Evolutionary conservation across 2,329 filamentous ascomycete genomes (phyloP), one percentile per base, ranked within the genome.

Genomic region (Pseudopyricularia javanii): DNA sequence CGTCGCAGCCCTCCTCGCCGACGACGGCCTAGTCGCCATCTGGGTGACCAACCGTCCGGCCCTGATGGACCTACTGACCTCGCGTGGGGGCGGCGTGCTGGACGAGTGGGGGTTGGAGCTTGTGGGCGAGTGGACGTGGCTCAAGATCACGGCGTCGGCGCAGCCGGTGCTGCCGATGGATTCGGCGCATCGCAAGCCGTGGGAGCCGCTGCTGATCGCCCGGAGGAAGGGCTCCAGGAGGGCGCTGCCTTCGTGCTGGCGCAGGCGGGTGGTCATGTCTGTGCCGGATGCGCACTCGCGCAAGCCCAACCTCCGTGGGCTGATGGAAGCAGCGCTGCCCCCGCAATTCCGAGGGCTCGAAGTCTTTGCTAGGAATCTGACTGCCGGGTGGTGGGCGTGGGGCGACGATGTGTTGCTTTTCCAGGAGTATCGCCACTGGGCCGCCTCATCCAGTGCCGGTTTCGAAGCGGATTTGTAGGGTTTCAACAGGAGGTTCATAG

Each of bases 241-340:
- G 26, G 67, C 63, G 3, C 65, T 64, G 1, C 64, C 63, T 1
- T 64, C 63, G 53, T 68, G 68, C 43, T 69, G 52, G 0, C 70
- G 68, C 30, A 83, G 40, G 37, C 43, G 76, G 62, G 78, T 88
- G 2, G 71, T 91, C 32, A 64, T 88, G 8, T 81, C 78, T 1
- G 85, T 88, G 22, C 85, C 86, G 1, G 87, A 91, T 62, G 59
- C 88, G 4, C 88, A 93, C 65, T 91, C 87, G 0, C 72, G 87
- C 49, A 93, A 93, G 63, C 88, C 88, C 3, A 87, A 82, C 60
- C 62, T 91, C 53, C 80, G 82, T 55, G 61, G 65, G 2, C 58
- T 88, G 22, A 76, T 89, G 49, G 73, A 77, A 52, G 67, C 73
- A 4, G 60, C 82, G n/a, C 60, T 87, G 28, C 70, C 70, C 0